Conservation (phyloP, 164 flowering plant species). For the Macadamia integrifolia region DNA sequence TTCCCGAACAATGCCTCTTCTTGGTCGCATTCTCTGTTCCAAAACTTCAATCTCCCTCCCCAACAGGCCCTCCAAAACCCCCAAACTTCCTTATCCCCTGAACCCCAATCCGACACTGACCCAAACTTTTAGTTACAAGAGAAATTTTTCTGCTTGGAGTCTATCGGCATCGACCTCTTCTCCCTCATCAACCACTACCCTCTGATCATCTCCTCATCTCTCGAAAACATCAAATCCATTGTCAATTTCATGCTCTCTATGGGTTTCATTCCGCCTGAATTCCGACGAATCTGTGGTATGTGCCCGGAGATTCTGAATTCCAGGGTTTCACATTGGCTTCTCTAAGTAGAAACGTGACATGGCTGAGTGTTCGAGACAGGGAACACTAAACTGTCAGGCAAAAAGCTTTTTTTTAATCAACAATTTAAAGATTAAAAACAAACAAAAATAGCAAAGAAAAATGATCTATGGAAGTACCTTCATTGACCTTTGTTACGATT, state of each 20-base stretch:
- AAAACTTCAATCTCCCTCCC: constrained; percentile 24
- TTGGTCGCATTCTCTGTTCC: constrained; percentile 24
- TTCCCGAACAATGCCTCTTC: constrained; percentile 19
- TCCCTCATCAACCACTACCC: constrained; percentile 44
- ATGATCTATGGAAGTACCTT: background rate
- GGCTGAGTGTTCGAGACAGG: too few species aligned
- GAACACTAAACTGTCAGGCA: too few species aligned
- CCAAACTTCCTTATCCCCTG: constrained; percentile 11
- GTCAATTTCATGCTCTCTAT: constrained; percentile 48
- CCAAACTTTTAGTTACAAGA: constrained; percentile 37
- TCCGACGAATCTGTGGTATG: constrained; percentile 40
- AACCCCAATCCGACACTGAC: background rate
- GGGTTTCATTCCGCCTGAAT: constrained; percentile 27
- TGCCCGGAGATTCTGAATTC: constrained; percentile 57
- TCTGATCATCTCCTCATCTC: constrained; percentile 33
- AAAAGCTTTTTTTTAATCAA: too few species aligned
- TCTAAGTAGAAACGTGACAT: too few species aligned
- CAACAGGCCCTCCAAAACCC: constrained; percentile 22
- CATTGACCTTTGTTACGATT: background rate
- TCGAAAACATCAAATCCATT: constrained; percentile 38
- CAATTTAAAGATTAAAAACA: too few species aligned
- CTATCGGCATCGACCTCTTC: constrained; percentile 70
- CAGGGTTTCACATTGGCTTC: constrained; percentile 6
- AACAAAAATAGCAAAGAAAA: background rate
- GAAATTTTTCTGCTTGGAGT: constrained; percentile 73